phyloP scores from a whole-genome alignment of 768 basidiomycete genomes.

The Pisolithus tinctorius region DNA sequence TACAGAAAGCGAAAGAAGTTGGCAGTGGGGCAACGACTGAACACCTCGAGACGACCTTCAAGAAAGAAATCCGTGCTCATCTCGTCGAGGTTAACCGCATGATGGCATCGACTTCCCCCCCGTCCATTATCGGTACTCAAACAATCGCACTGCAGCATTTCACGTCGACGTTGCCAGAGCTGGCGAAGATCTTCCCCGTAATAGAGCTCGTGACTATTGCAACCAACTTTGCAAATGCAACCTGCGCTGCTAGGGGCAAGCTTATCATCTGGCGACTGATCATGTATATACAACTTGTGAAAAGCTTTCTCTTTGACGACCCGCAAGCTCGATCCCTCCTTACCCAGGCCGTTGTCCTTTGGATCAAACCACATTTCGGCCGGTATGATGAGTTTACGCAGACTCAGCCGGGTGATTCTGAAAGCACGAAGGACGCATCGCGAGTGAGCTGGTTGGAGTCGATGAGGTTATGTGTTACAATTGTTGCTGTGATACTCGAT shows the following conservation, averaged over 20 bases:
- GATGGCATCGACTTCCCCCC: conserved; percentile 75
- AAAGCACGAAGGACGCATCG: conserved; percentile 61
- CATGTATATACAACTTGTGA: conserved; percentile 88
- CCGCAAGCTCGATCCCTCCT: conserved; percentile 70
- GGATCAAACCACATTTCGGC: conserved; percentile 95
- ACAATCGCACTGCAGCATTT: conserved; percentile 92
- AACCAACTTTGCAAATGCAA: conserved; percentile 81
- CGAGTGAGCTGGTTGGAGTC: conserved; percentile 86
- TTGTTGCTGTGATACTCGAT: conserved; percentile 85
- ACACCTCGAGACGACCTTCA: conserved; percentile 80
- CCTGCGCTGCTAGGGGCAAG: conserved; percentile 72
- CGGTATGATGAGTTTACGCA: conserved; percentile 78
- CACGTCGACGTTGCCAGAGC: conserved; percentile 83
- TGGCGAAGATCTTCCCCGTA: conserved; percentile 71
- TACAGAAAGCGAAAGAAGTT: conserved; percentile 77
- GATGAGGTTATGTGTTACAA: conserved; percentile 83
- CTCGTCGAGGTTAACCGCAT: conserved; percentile 77
- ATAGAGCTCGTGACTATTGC: conserved; percentile 84
- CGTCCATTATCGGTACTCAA: conserved; percentile 93
- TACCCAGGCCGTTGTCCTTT: conserved; percentile 82
- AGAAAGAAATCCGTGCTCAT: conserved; percentile 72
- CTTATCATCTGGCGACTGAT: conserved; percentile 91
- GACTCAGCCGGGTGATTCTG: conserved; percentile 57
- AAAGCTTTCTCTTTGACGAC: conserved; percentile 82
- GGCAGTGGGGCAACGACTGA: conserved; percentile 79